Conservation (phyloP, 2,329 filamentous ascomycete genomes). For the Capronia coronata region DNA sequence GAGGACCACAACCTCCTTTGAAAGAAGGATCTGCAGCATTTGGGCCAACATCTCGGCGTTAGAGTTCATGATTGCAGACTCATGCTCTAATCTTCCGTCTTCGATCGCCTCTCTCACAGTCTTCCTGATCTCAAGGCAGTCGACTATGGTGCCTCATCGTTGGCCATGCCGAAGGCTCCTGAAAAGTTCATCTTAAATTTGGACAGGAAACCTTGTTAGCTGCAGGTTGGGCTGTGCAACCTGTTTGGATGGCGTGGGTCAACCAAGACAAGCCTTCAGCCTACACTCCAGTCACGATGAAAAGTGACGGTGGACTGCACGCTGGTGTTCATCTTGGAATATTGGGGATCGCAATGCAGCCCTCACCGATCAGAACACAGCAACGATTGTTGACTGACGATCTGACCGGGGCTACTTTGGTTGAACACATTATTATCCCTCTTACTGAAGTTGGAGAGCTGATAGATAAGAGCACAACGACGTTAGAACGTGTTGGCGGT, state of each 20-base stretch:
- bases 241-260: slow-evolving; percentile 27
- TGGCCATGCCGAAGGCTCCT: slow-evolving; percentile 16
- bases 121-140: slow-evolving; percentile 18
- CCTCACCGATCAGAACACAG: slow-evolving; percentile 24
- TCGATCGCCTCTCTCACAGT: slow-evolving; percentile 12
- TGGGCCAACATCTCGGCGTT: slow-evolving; percentile 32
- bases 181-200: slow-evolving; percentile 20
- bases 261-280: slow-evolving; percentile 27
- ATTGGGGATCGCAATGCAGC: slow-evolving; percentile 25
- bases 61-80: slow-evolving; percentile 27
- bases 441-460: slow-evolving; percentile 14
- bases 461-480: no score
- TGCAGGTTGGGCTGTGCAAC: slow-evolving; percentile 10
- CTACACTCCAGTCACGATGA: slow-evolving; percentile 25
- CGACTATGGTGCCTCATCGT: slow-evolving; percentile 15
- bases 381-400: slow-evolving; percentile 17
- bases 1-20: slow-evolving; percentile 31
- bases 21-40: slow-evolving; percentile 28
- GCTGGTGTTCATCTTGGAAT: slow-evolving; percentile 24
- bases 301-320: slow-evolving; percentile 17
- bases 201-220: slow-evolving; percentile 18
- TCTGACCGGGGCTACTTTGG: slow-evolving; percentile 17
- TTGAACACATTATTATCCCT: slow-evolving; percentile 17
- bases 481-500: no score
- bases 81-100: slow-evolving; percentile 25